Conservation (phyloP, 2,329 filamentous ascomycete species). For the Pseudocercospora pini-densiflorae region DNA sequence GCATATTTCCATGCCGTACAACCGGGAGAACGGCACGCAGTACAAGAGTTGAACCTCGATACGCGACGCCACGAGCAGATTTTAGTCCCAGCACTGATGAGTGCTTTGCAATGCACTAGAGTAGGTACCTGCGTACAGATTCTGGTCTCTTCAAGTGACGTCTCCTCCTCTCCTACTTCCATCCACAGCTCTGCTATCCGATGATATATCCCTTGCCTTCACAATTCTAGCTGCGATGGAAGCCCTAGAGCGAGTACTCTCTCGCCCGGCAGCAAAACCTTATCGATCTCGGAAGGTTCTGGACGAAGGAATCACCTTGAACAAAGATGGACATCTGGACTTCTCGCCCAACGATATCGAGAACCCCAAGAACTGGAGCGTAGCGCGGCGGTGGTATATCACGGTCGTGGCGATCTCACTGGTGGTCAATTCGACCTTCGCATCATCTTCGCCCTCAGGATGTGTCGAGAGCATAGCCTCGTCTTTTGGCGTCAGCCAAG, state of each 20-base stretch:
- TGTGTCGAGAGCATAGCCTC: slow-evolving; percentile 46
- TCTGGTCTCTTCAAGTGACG: background rate
- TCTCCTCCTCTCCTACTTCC: background rate
- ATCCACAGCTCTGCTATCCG: too few species aligned
- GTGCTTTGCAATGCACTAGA: background rate
- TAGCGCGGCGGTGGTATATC: slow-evolving; percentile 43
- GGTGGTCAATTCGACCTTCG: slow-evolving; percentile 61
- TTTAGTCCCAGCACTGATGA: background rate
- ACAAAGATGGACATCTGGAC: slow-evolving; percentile 55
- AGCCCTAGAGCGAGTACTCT: slow-evolving; percentile 51
- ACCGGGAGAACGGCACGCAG: background rate
- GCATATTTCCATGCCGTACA: slow-evolving; percentile 3
- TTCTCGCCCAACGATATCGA: slow-evolving; percentile 58
- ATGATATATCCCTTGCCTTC: too few species aligned
- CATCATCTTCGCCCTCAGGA: slow-evolving; percentile 50
- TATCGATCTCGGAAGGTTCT: slow-evolving; percentile 51
- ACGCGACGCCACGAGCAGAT: background rate
- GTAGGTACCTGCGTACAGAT: background rate
- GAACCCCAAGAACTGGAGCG: slow-evolving; percentile 55
- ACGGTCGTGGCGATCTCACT: slow-evolving; percentile 49
- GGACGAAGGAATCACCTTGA: slow-evolving; percentile 49
- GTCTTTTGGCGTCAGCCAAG: slow-evolving; percentile 53
- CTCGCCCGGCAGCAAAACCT: slow-evolving; percentile 58
- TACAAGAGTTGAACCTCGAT: background rate
- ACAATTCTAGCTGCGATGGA: slow-evolving; percentile 22